A percentile compares a stretch with the other conserved stretches of the same genome.
These are phyloP conservation scores for Fusarium drepaniforme DNA, from an alignment of 2,329 filamentous ascomycete genomes.

Conservation along the genomic window DNA sequence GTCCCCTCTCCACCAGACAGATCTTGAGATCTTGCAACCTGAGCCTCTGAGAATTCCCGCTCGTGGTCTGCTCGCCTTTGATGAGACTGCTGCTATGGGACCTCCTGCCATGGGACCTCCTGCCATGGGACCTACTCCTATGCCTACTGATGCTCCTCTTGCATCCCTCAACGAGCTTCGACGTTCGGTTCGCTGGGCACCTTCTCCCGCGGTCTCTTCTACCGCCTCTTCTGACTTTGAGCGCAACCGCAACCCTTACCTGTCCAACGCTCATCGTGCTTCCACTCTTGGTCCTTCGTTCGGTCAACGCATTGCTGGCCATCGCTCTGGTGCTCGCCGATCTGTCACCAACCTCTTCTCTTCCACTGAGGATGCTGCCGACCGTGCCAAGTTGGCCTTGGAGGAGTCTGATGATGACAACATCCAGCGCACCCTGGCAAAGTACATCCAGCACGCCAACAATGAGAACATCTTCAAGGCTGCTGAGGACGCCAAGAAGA, in stretches of 20 bases:
- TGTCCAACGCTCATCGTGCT: constrained; percentile 1
- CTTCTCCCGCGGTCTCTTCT: background rate
- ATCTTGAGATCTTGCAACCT: background rate
- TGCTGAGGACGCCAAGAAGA: background rate
- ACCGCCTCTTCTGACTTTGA: constrained; percentile 11
- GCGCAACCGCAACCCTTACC: constrained; percentile 3
- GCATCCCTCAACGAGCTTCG: background rate
- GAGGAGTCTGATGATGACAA: background rate
- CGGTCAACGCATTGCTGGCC: constrained; percentile 13
- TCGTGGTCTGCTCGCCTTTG: background rate
- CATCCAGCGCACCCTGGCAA: constrained; percentile 14
- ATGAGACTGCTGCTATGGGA: background rate
- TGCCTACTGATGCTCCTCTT: background rate
- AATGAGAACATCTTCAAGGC: background rate
- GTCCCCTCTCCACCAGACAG: background rate
- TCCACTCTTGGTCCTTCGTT: constrained; percentile 11
- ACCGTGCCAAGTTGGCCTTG: constrained; percentile 14
- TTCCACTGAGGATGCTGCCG: constrained; percentile 17
- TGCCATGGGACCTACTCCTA: background rate
- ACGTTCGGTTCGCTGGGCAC: background rate
- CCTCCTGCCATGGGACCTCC: background rate
- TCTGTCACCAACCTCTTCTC: constrained; percentile 13
- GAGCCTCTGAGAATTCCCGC: background rate
- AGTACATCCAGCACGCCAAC: background rate
- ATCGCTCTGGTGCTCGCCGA: background rate